Evolutionary conservation across 352 stramenopile species (phyloP).

Genomic region (Phytophthora melonis): DNA sequence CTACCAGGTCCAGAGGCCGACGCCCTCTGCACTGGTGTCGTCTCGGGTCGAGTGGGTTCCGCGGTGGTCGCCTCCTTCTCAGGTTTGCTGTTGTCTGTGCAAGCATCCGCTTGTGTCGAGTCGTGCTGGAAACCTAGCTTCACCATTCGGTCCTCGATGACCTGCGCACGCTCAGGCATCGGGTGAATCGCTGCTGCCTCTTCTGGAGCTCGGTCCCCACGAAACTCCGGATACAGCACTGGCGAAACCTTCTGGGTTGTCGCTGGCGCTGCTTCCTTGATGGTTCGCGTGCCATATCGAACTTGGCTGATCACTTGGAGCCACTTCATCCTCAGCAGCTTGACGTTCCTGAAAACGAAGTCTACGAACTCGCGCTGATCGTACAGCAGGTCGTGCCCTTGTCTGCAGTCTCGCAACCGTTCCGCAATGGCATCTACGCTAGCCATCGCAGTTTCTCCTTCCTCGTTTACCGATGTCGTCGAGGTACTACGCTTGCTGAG

Average conservation of each 20-base stretch:
- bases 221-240: slow-evolving; percentile 59
- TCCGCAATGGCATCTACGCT: slow-evolving; percentile 53
- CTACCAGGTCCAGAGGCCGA: background rate
- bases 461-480: background rate
- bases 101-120: slow-evolving; percentile 14
- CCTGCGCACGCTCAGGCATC: slow-evolving; percentile 52
- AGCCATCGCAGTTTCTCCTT: slow-evolving; percentile 3
- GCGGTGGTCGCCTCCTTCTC: slow-evolving; percentile 1
- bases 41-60: slow-evolving; percentile 22
- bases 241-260: background rate
- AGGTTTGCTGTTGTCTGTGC: background rate
- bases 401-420: slow-evolving; percentile 42
- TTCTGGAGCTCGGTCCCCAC: slow-evolving; percentile 11
- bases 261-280: background rate
- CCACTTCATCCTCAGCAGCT: slow-evolving; percentile 56
- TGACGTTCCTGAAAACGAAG: slow-evolving; percentile 69
- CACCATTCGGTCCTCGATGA: slow-evolving; percentile 51
- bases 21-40: slow-evolving; percentile 12
- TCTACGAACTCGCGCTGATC: slow-evolving; percentile 64
- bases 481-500: background rate
- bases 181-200: slow-evolving; percentile 11
- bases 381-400: slow-evolving; percentile 47
- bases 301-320: slow-evolving; percentile 59
- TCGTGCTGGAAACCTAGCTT: slow-evolving; percentile 59
- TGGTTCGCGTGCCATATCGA: slow-evolving; percentile 40